A percentile compares a stretch with the other conserved stretches of the same genome.
Evolutionary conservation across 2,329 filamentous ascomycete genomes (phyloP).

Genomic region (Phialophora expanda): DNA sequence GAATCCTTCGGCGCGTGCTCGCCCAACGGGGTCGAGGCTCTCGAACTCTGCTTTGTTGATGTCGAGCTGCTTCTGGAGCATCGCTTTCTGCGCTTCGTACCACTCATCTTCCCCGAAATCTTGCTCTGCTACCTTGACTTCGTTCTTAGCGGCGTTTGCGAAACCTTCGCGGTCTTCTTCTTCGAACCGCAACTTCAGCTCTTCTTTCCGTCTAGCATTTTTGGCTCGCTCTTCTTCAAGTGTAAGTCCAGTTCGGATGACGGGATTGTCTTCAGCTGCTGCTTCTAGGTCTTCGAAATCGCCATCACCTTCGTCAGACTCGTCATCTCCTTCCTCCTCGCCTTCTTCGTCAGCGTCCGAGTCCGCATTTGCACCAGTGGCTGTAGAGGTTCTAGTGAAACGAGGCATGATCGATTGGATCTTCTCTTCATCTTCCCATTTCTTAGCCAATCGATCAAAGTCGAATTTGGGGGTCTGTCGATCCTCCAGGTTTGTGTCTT

Average conservation of each 20-base stretch:
- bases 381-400: constrained; percentile 73
- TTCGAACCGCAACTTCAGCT: constrained; percentile 91
- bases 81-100: constrained; percentile 96
- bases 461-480: constrained; percentile 78
- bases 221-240: constrained; percentile 88
- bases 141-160: constrained; percentile 75
- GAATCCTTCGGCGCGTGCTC: constrained; percentile 84
- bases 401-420: constrained; percentile 74
- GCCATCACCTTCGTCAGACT: constrained; percentile 71
- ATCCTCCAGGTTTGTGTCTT: constrained; percentile 67
- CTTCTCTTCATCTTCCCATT: constrained; percentile 81
- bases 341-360: constrained; percentile 60
- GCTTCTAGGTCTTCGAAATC: constrained; percentile 86
- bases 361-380: constrained; percentile 61
- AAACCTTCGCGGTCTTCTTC: constrained; percentile 98
- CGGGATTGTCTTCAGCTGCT: constrained; percentile 56
- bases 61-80: constrained; percentile 91
- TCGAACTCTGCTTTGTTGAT: constrained; percentile 97
- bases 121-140: constrained; percentile 71
- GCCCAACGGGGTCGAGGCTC: constrained; percentile 79
- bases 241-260: constrained; percentile 47
- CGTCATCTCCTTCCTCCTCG: constrained; percentile 58
- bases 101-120: constrained; percentile 97
- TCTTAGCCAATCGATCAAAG: constrained; percentile 78
- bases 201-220: constrained; percentile 91